Percentiles rank a stretch among this genome's conserved stretches.
phyloP scores from a whole-genome alignment of 208 protist species.

The Trichomonas vaginalis region DNA sequence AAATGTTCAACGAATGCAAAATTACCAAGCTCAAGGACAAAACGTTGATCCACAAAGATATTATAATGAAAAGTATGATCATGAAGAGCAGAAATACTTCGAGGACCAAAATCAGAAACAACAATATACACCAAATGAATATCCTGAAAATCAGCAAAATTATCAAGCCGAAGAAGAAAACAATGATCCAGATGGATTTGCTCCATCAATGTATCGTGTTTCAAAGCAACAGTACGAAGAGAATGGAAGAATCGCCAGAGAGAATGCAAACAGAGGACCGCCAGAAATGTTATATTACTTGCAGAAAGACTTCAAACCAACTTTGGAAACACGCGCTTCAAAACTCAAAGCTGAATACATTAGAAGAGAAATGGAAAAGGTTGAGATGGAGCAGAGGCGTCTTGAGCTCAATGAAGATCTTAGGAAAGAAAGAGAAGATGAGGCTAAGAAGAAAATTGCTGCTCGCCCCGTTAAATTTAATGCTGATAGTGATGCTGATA shows the following conservation, averaged over 20 bases:
- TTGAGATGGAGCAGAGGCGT: neutral
- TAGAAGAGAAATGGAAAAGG: neutral
- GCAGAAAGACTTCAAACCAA: neutral
- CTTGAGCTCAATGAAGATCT: neutral
- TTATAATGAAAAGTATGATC: too few relatives aligned
- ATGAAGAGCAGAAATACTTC: neutral
- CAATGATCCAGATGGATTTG: too few relatives aligned
- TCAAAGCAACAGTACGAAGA: neutral
- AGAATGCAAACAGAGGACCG: neutral
- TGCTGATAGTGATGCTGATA: neutral
- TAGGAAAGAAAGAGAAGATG: neutral
- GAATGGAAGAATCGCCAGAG: neutral
- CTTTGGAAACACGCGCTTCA: neutral
- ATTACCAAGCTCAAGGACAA: neutral
- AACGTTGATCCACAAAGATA: too few relatives aligned
- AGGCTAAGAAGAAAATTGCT: neutral
- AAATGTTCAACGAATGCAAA: neutral
- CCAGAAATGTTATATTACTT: neutral
- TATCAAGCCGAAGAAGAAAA: too few relatives aligned
- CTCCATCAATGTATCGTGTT: neutral
- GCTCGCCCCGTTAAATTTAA: neutral
- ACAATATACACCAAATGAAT: too few relatives aligned
- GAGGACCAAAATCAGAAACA: neutral
- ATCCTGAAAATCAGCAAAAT: neutral
- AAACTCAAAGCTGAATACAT: neutral